Percentiles rank a stretch among this genome's conserved stretches.
Conservation (phyloP, 2,329 filamentous ascomycete genomes). For the Laburnicola sp. region DNA sequence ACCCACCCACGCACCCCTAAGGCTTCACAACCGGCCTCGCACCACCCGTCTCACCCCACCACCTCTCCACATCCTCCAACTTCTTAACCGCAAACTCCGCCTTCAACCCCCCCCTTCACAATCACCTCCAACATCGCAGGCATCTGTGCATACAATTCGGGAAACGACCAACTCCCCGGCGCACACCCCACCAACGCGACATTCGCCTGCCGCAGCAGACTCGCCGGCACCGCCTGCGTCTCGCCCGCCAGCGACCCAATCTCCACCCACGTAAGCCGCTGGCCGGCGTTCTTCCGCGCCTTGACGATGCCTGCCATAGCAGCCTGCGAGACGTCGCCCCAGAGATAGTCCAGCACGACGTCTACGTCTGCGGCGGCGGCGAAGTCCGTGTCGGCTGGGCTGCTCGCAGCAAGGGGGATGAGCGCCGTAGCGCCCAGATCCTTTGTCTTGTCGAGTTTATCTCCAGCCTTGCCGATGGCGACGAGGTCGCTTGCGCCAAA, state of each 20-base stretch:
- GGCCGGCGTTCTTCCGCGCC: conserved; percentile 17
- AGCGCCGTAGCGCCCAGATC: conserved; percentile 51
- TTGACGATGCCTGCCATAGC: conserved; percentile 16
- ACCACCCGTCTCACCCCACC: conserved; percentile 15
- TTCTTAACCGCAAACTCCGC: conserved; percentile 12
- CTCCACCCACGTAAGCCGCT: conserved; percentile 21
- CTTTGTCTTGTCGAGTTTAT: conserved; percentile 43
- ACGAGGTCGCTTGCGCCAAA: conserved; percentile 57
- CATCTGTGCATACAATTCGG: conserved; percentile 13
- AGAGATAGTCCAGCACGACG: conserved; percentile 62
- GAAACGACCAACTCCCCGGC: conserved; percentile 20
- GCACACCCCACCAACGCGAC: conserved; percentile 15
- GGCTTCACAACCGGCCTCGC: conserved; percentile 5
- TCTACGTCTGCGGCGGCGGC: conserved; percentile 53
- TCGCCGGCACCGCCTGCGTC: conserved; percentile 3
- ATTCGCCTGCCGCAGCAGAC: conserved; percentile 17
- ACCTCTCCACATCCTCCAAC: conserved; percentile 13
- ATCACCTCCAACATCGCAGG: conserved; percentile 16
- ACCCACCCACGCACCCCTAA: too few species aligned
- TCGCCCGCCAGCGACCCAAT: conserved; percentile 22
- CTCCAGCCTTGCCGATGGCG: conserved; percentile 55
- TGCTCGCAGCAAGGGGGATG: conserved; percentile 47
- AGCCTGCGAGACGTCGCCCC: conserved; percentile 43
- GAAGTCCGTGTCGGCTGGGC: conserved; percentile 52
- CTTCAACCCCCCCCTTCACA: conserved; percentile 7